These are phyloP conservation scores for Pouteria campechiana DNA, from an alignment of 179 eudicot species.

Conservation along the genomic window DNA sequence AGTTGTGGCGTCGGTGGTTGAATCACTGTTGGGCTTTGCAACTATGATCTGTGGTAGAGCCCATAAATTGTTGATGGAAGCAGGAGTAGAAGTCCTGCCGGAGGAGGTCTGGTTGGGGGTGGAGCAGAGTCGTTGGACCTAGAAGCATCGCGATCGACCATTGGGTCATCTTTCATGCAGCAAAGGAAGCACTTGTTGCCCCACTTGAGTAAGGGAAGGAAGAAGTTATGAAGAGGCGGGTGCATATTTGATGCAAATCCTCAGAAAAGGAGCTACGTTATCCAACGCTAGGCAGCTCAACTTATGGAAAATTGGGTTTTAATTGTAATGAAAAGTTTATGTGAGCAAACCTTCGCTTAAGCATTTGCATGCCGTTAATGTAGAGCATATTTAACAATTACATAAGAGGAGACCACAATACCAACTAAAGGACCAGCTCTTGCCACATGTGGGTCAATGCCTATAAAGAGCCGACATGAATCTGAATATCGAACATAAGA, in stretches of 20 bases:
- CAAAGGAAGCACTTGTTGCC: conserved; percentile 16
- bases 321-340: no score
- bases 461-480: conserved; percentile 69
- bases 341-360: no score
- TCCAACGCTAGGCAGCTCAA: no score
- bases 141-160: neutral
- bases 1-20: conserved; percentile 1
- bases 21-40: neutral
- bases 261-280: no score
- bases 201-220: conserved; percentile 18
- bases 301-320: no score
- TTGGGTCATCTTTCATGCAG: conserved; percentile 7
- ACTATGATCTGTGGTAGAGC: no score
- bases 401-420: conserved; percentile 80
- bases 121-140: neutral
- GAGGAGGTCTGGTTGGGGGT: no score
- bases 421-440: conserved; percentile 95
- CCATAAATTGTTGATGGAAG: no score
- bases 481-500: no score
- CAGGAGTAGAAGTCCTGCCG: no score
- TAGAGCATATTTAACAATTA: conserved; percentile 58
- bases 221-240: conserved; percentile 28
- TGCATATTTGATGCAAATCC: no score
- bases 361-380: conserved; percentile 18
- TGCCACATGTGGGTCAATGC: conserved; percentile 70